phyloP scores from a whole-genome alignment of 352 stramenopile genomes.

The Pythium folliculosum region DNA sequence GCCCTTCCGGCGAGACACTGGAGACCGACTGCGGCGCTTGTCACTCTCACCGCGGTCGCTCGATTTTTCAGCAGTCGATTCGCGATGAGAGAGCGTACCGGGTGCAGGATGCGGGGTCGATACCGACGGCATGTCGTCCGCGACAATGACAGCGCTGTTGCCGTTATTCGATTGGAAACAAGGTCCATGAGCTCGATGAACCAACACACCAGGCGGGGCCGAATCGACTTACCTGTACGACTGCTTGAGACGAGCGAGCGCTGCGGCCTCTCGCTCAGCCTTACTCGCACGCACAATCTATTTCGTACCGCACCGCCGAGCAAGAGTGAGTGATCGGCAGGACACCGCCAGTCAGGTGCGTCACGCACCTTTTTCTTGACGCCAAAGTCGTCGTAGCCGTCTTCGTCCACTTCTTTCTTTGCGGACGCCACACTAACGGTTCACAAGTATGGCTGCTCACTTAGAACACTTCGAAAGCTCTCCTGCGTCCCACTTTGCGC shows the following conservation, averaged over 20 bases:
- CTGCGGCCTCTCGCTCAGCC: conserved; percentile 78
- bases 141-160: conserved; percentile 23
- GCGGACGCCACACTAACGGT: conserved; percentile 54
- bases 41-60: background rate
- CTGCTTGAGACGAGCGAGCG: conserved; percentile 74
- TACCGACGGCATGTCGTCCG: conserved; percentile 3
- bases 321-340: background rate
- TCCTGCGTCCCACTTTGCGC: background rate
- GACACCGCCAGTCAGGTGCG: background rate
- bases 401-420: conserved; percentile 77
- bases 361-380: conserved; percentile 70
- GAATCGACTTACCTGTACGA: conserved; percentile 89
- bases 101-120: conserved; percentile 2
- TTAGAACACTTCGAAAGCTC: background rate
- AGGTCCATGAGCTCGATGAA: too few relatives aligned
- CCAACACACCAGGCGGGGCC: background rate
- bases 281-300: conserved; percentile 75
- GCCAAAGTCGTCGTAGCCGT: conserved; percentile 89
- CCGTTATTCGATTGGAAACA: background rate
- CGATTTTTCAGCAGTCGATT: background rate
- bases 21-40: conserved; percentile 15
- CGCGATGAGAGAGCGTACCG: background rate
- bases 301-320: too few relatives aligned
- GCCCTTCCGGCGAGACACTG: conserved; percentile 21
- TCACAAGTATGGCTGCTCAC: background rate